These are phyloP conservation scores for Rhodotorula sp. DNA, from an alignment of 1,284 basidiomycete genomes.

Conservation along the genomic window DNA sequence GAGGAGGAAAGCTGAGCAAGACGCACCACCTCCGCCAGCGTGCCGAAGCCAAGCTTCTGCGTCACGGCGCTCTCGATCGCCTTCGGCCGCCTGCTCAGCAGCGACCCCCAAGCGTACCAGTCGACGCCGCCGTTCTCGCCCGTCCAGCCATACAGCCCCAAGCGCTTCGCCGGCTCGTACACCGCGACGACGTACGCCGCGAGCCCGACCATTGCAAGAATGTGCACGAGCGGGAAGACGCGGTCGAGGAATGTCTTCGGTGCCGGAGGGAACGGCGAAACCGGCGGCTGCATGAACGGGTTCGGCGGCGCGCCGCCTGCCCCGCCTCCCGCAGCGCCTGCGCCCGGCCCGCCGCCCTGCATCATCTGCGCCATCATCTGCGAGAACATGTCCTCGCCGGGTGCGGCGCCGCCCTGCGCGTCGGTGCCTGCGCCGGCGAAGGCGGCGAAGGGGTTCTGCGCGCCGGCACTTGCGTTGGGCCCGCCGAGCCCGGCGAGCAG, in stretches of 20 bases:
- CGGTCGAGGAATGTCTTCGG: constrained; percentile 45
- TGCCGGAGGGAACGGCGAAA: constrained; percentile 30
- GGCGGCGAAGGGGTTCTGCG: constrained; percentile 10
- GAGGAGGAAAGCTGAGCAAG: too few relatives aligned
- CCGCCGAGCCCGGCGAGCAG: constrained; percentile 4
- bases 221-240: constrained; percentile 44
- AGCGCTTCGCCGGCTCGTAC: constrained; percentile 39
- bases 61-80: constrained; percentile 19
- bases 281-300: constrained; percentile 23
- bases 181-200: constrained; percentile 42
- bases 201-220: constrained; percentile 44
- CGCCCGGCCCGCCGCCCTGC: constrained; percentile 2
- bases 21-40: constrained; percentile 37
- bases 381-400: constrained; percentile 35
- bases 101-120: constrained; percentile 42
- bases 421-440: not conserved
- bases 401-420: not conserved
- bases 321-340: constrained; percentile 14
- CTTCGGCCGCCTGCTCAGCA: constrained; percentile 25
- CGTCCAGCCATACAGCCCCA: constrained; percentile 28
- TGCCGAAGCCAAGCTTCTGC: constrained; percentile 10
- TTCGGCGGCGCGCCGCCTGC: not conserved
- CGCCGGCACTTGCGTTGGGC: not conserved
- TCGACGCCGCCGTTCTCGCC: constrained; percentile 32
- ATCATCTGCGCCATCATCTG: constrained; percentile 43